Percentiles rank a stretch among this genome's conserved stretches.
These are phyloP conservation scores for Aspergillus hiratsukae DNA, from an alignment of 2,329 filamentous ascomycete species.

Conservation along the genomic window DNA sequence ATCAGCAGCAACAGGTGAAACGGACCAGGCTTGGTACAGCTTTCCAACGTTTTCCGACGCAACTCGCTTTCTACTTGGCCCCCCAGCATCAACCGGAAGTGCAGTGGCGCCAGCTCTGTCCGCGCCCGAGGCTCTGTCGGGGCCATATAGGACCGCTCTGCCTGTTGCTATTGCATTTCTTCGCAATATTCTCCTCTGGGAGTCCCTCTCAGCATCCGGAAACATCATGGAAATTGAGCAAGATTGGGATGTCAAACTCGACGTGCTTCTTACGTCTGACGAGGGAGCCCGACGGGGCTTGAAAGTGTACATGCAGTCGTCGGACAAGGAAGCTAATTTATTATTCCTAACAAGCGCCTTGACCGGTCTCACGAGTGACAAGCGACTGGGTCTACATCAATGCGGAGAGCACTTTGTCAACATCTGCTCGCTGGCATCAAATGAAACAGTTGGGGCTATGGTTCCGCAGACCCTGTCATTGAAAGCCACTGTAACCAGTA, in stretches of 20 bases:
- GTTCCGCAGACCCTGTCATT: conserved; percentile 50
- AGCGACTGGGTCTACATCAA: conserved; percentile 39
- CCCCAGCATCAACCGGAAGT: conserved; percentile 13
- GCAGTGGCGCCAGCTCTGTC: conserved; percentile 36
- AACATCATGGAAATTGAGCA: conserved; percentile 58
- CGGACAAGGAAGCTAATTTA: conserved; percentile 35
- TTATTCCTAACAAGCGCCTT: conserved; percentile 43
- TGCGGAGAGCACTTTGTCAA: conserved; percentile 50
- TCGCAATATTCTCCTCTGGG: conserved; percentile 56
- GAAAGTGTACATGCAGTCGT: conserved; percentile 30
- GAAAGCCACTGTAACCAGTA: conserved; percentile 61
- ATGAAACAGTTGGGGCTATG: conserved; percentile 49
- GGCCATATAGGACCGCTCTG: conserved; percentile 50
- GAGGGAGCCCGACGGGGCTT: conserved; percentile 57
- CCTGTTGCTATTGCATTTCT: conserved; percentile 67
- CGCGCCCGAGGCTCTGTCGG: conserved; percentile 22
- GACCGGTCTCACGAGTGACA: conserved; percentile 39
- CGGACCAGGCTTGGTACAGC: conserved; percentile 42
- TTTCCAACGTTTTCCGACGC: conserved; percentile 38
- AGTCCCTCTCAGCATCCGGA: conserved; percentile 47
- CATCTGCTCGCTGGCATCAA: conserved; percentile 52
- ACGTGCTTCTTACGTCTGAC: conserved; percentile 67
- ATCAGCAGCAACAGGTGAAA: conserved; percentile 50
- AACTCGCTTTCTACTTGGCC: conserved; percentile 28
- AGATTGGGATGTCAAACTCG: conserved; percentile 79